phyloP scores from a whole-genome alignment of 1,284 basidiomycete species.

The Ustilago sp. region DNA sequence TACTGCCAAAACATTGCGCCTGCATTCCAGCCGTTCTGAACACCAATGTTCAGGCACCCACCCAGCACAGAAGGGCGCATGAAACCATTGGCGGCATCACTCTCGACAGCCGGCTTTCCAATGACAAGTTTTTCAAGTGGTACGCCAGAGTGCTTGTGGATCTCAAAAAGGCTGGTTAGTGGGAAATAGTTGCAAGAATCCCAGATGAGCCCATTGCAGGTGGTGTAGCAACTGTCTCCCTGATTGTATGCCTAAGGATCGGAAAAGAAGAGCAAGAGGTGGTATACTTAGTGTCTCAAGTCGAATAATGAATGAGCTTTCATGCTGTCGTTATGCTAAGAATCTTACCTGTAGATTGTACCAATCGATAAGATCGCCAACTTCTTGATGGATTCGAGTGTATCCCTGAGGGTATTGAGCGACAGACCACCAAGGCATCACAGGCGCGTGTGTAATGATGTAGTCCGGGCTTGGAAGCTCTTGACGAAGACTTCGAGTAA shows the following conservation, averaged over 20 bases:
- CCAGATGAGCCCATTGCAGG: slow-evolving; percentile 72
- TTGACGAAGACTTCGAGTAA: slow-evolving; percentile 70
- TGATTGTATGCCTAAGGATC: slow-evolving; percentile 56
- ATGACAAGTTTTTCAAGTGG: slow-evolving; percentile 74
- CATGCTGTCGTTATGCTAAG: no score
- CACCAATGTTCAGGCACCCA: slow-evolving; percentile 74
- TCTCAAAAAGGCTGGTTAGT: slow-evolving; percentile 75
- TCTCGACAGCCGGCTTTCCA: slow-evolving; percentile 75
- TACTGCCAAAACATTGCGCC: slow-evolving; percentile 70
- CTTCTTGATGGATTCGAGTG: slow-evolving; percentile 38
- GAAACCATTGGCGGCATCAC: slow-evolving; percentile 76
- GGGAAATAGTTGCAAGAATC: slow-evolving; percentile 74
- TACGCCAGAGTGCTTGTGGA: slow-evolving; percentile 74
- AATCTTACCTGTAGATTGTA: slow-evolving; percentile 70
- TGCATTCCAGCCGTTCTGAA: slow-evolving; percentile 75
- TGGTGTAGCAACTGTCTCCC: slow-evolving; percentile 25
- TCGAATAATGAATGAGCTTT: no score
- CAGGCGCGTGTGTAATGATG: slow-evolving; percentile 65
- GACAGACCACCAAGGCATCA: slow-evolving; percentile 60
- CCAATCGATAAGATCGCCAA: slow-evolving; percentile 69
- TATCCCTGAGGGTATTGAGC: slow-evolving; percentile 43
- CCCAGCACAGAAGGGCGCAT: slow-evolving; percentile 74
- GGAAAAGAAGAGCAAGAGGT: background rate
- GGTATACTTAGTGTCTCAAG: background rate
- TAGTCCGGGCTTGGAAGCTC: slow-evolving; percentile 71